Evolutionary conservation across 2,329 filamentous ascomycete genomes (phyloP).

Genomic region (Paracoccidioides brasiliensis): DNA sequence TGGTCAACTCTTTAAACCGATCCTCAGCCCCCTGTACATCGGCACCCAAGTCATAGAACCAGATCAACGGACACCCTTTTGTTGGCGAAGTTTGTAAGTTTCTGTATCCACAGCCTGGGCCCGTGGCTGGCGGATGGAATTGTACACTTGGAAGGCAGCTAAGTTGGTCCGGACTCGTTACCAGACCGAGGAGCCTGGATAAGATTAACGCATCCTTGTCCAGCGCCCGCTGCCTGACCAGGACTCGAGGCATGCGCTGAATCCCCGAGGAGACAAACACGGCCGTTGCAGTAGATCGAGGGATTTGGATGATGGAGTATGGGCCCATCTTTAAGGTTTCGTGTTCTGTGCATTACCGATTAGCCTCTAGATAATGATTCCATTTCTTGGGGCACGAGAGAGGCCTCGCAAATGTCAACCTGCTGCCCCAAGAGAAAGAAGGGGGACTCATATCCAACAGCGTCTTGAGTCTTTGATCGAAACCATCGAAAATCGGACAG

Average conservation of each 20-base stretch:
- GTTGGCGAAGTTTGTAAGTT: neutral
- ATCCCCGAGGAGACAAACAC: conserved; percentile 24
- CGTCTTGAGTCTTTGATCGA: neutral
- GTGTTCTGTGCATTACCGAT: neutral
- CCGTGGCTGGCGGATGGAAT: neutral
- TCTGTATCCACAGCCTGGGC: neutral
- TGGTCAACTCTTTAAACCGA: neutral
- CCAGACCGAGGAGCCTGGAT: conserved; percentile 16
- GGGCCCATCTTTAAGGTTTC: neutral
- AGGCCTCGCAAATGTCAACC: neutral
- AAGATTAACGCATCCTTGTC: conserved; percentile 25
- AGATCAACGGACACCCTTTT: neutral
- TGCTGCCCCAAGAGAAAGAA: no score
- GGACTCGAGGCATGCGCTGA: conserved; percentile 25
- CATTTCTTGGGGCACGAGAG: no score
- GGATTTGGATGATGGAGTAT: conserved; percentile 21
- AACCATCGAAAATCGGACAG: neutral
- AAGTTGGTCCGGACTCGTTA: neutral
- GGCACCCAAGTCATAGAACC: neutral
- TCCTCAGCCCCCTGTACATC: neutral
- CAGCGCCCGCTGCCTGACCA: conserved; percentile 24
- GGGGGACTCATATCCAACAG: neutral
- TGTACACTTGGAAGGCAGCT: neutral
- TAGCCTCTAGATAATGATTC: neutral
- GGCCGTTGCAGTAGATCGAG: conserved; percentile 18